These are phyloP conservation scores for Rhizopus microsporus DNA, from an alignment of 371 early-diverging fungal genomes.

Conservation along the genomic window DNA sequence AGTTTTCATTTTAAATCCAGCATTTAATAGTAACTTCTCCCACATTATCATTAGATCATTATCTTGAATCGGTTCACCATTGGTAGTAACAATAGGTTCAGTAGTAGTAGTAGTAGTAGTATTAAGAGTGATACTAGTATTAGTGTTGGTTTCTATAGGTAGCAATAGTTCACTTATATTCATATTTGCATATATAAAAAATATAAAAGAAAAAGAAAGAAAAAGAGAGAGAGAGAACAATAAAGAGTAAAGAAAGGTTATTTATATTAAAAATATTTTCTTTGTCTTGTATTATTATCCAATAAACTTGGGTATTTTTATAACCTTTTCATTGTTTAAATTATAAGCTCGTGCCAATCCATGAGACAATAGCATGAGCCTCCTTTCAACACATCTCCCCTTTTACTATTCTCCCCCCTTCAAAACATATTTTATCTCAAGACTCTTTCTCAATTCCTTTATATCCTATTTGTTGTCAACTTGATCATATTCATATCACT, in stretches of 20 bases:
- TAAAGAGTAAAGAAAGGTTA: background rate
- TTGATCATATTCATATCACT: background rate
- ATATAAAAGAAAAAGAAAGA: constrained; percentile 1
- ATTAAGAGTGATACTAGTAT: too few species aligned
- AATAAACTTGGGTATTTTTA: background rate
- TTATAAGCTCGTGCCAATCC: background rate
- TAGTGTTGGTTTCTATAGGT: background rate
- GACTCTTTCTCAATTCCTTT: constrained; percentile 4
- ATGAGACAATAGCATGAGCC: background rate
- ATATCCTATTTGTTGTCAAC: constrained; percentile 5
- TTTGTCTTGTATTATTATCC: background rate
- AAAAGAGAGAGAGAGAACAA: background rate
- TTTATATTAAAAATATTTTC: constrained; percentile 2
- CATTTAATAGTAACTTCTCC: constrained; percentile 24
- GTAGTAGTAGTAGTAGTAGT: too few species aligned
- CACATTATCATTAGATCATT: constrained; percentile 24
- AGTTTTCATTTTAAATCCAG: constrained; percentile 21
- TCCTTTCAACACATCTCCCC: background rate
- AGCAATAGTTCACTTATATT: constrained; percentile 18
- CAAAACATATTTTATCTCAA: background rate
- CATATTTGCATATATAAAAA: constrained; percentile 5
- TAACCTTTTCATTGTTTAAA: constrained; percentile 1
- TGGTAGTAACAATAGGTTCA: background rate
- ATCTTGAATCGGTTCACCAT: constrained; percentile 14
- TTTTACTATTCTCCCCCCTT: background rate